Base-by-base conservation (phyloP, 2,329 filamentous ascomycete species). In the Corinectria fuckeliana region DNA sequence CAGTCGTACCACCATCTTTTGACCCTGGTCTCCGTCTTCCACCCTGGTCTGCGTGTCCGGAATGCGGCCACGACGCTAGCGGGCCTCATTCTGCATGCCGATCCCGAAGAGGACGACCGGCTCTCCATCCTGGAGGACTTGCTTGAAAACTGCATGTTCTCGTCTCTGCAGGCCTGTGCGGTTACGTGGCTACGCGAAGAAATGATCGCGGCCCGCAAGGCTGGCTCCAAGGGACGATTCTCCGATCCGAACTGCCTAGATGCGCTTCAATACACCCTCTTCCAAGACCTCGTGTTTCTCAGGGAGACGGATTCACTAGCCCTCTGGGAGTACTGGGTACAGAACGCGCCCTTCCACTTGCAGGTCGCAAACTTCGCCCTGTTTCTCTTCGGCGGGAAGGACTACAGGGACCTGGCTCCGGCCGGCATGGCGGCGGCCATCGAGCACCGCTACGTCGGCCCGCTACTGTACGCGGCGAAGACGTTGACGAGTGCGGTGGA, bases 121-220 rank as follows among this genome's bases (percentile, higher is more conserved):
- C 75, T 90, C 14, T 79, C 81, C 25, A 89, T 90, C 62, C 79
- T 90, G 8, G 83, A 87, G 51, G 87, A 90, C 68, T 79, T 89
- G 11, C 75, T 90, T 11, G 86, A 89, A 72, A 87, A 88, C 70
- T 89, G 87, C 77, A 81, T 85, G 65, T 89, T 87, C 66, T 80
- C 85, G 2, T 80, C 82, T 1, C 77, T 90, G 34, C 88, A 88
- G 70, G 87, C 84, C 8, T 86, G 84, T 39, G 87, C 86, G 0
- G 80, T 89, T 4, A 80, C 81, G 4, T 90, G 87, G 87, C 74
- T 89, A 30, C 82, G 85, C 53, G 87, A 89, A 65, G 87, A 89
- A 69, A 76, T 89, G 14, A 78, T 88, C 8, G 72, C 78, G 4
- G 81, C 83, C 3, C 74, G 66, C 23, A 72, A 73, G 38, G 56